Evolutionary conservation across 148 eudicot species (phyloP), one percentile per base, ranked within the genome.

Genomic region (Pharnaceum exiguum): DNA sequence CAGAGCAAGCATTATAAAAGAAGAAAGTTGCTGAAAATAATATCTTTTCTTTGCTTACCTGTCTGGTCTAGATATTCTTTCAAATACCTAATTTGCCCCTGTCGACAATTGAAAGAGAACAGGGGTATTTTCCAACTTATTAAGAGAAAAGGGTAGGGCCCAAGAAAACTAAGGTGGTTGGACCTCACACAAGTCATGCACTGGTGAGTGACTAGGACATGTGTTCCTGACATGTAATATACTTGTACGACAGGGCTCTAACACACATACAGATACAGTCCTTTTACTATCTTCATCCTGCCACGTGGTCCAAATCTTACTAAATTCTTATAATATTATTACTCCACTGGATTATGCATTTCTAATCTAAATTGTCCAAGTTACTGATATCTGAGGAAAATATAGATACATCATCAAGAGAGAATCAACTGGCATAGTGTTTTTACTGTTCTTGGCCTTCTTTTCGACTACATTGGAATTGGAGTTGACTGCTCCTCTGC

Each of bases 1-100:
- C n/a, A n/a, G n/a, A n/a, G n/a, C n/a, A n/a, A n/a, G n/a, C n/a
- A n/a, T n/a, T n/a, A n/a, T n/a, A 24, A 2, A 31, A 59, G 32
- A 30, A 45, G 52, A 19, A 30, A 12, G 32, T 17, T 17, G 5
- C 15, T 10, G 16, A 31, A 15, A 48, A 35, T 48, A 27, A 33
- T 31, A 62, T 62, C 54, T 62, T 50, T 60, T 35, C 35, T 30
- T 62, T 60, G 55, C 46, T 60, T 48, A 35, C 36, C 65, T 62
- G 38, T 50, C 57, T 49, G 38, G n/a, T n/a, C 39, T 29, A 62
- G 66, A 50, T 62, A 62, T 28, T 37, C 11, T 9, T 4, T 27
- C n/a, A 9, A 49, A 36, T 49, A 0, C 35, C 66, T 3, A 37
- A 18, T 0, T 3, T 28, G 2, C 66, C 66, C 66, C 47, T 50